Conservation (phyloP, 257 asterid genomes). For the Dorcoceras hygrometricum region DNA sequence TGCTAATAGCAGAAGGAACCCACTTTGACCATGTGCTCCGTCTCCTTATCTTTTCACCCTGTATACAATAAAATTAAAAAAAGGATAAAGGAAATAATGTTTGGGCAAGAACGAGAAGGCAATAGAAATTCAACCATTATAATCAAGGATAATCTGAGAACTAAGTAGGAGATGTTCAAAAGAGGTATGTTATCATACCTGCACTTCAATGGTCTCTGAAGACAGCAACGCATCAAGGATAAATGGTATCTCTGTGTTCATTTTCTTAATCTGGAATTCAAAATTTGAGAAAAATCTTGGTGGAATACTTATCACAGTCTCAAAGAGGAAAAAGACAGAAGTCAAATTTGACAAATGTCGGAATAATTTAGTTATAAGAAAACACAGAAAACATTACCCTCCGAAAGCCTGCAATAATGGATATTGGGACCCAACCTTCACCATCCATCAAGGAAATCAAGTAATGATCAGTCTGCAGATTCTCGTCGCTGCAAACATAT, state of each 20-base stretch:
- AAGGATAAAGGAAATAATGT: constrained; percentile 21
- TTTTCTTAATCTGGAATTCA: constrained; percentile 60
- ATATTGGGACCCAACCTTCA: constrained; percentile 87
- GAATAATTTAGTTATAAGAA: background rate
- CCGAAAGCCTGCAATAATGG: constrained; percentile 63
- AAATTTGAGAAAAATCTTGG: constrained; percentile 13
- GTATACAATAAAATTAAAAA: constrained; percentile 25
- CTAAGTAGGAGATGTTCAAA: constrained; percentile 5
- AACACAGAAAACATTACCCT: constrained; percentile 52
- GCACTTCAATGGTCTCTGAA: constrained; percentile 80
- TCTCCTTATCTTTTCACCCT: constrained; percentile 87
- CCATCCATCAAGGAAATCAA: constrained; percentile 83
- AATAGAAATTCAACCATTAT: constrained; percentile 14
- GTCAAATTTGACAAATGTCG: constrained; percentile 3
- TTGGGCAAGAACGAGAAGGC: background rate
- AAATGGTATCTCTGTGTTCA: constrained; percentile 66
- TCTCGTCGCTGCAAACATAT: constrained; percentile 62
- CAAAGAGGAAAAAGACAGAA: background rate
- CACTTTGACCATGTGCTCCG: constrained; percentile 81
- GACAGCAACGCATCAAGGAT: constrained; percentile 71
- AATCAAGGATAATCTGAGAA: constrained; percentile 12
- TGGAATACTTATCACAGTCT: constrained; percentile 5
- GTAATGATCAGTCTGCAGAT: constrained; percentile 66
- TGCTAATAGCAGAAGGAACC: constrained; percentile 40
- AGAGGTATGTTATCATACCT: constrained; percentile 43